Base-by-base conservation (phyloP, 306 rosid genomes). In the Abrus pulchellus region DNA sequence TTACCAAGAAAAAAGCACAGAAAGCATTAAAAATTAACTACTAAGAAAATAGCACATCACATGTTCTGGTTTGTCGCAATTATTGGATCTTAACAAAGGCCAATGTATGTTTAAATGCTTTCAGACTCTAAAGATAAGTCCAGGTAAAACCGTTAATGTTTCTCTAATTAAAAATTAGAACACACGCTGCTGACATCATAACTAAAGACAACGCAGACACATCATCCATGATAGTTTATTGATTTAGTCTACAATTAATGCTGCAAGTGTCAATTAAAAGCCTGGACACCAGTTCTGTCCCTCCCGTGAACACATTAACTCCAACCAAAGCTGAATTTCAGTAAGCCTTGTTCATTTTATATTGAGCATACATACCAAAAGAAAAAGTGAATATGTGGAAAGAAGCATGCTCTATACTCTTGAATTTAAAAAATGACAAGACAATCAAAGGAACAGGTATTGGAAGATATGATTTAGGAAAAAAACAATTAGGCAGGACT, bases 91-190 rank as follows among this genome's bases (percentile, higher is more conserved):
- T 36, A 63, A 47, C 5, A 7, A 57, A 6, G 10, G 14, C 36
- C 32, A 60, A 75, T 54, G 68, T 48, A 66, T n/a, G 33, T 38
- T 36, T 4, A 67, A 13, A 29, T 29, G 64, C 43, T 66, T 66
- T 54, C 65, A 28, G 32, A 52, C 6, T n/a, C 54, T 28, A 66
- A 63, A 43, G 12, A 77, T 57, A 77, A 77, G 14, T 65, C 48
- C 64, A 34, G 29, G 38, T n/a, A 66, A 27, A 13, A 34, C 45
- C 45, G 3, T 34, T 62, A 36, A 5, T 11, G 13, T 6, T 53
- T 67, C 32, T 43, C 56, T 29, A 40, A 28, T 28, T 77, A 9
- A 66, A 77, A 52, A 9, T 10, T 36, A 10, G 66, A 27, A 27
- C 13, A 44, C 56, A 47, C 44, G 57, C 48, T 40, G 74, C 29